phyloP scores from a whole-genome alignment of 768 basidiomycete genomes.

The Sutorius australiensis region DNA sequence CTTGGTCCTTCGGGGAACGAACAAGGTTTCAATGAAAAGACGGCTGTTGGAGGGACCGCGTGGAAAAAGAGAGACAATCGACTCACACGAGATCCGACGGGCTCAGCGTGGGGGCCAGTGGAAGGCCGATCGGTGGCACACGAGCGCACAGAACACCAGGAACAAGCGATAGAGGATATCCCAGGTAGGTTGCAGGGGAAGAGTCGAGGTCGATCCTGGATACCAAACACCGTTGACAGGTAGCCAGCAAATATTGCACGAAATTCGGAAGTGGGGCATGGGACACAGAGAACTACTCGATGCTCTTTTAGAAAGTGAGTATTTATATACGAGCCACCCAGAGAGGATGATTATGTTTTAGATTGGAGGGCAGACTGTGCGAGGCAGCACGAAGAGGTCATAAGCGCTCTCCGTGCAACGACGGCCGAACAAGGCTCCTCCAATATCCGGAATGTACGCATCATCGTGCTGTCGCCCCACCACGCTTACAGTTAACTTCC shows the following conservation, averaged over 20 bases:
- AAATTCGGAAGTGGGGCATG: constrained; percentile 48
- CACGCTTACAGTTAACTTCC: background rate
- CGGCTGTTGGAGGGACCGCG: constrained; percentile 52
- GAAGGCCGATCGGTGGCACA: constrained; percentile 31
- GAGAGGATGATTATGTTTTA: constrained; percentile 20
- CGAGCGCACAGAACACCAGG: constrained; percentile 3
- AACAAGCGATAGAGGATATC: constrained; percentile 42
- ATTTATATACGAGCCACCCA: background rate
- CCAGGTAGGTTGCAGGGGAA: constrained; percentile 41
- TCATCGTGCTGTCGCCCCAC: background rate
- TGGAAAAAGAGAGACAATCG: constrained; percentile 52
- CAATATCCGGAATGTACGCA: constrained; percentile 70
- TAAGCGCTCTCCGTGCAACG: constrained; percentile 63
- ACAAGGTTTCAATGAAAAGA: constrained; percentile 41
- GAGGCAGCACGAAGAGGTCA: constrained; percentile 55
- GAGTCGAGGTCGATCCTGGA: background rate
- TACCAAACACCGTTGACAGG: constrained; percentile 32
- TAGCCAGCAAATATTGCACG: constrained; percentile 52
- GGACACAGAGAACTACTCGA: constrained; percentile 52
- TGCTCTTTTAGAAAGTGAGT: constrained; percentile 51
- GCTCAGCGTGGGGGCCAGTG: constrained; percentile 54
- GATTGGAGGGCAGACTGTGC: constrained; percentile 61
- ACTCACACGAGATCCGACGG: constrained; percentile 48
- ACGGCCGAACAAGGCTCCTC: constrained; percentile 70
- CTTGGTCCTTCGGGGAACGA: constrained; percentile 39